Conservation (phyloP, 179 eudicot species). For the Sideroxylon spinosum region DNA sequence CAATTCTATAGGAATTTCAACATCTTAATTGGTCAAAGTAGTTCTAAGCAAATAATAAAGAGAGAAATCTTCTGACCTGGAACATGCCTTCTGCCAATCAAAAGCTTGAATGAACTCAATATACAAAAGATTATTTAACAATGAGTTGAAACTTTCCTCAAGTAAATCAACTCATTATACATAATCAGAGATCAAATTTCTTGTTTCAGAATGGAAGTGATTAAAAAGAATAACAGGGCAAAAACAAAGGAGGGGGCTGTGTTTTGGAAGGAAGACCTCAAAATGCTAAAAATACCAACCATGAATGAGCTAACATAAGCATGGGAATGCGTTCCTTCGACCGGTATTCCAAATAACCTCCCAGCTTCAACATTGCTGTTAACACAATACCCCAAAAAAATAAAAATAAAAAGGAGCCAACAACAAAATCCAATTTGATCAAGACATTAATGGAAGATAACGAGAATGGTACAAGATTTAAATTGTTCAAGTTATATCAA, state of each 20-base stretch:
- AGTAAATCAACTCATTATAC: conserved; percentile 1
- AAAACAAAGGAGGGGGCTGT: neutral
- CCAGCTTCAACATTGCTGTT: conserved; percentile 96
- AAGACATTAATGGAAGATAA: neutral
- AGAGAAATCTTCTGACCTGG: neutral
- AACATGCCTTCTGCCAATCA: neutral
- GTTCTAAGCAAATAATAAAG: neutral
- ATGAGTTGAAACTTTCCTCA: neutral
- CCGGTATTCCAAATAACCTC: conserved; percentile 92
- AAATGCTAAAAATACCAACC: conserved; percentile 39
- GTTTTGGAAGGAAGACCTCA: neutral
- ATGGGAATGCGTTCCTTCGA: conserved; percentile 95
- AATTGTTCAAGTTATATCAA: neutral
- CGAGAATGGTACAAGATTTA: neutral
- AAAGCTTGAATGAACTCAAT: neutral
- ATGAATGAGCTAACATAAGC: conserved; percentile 98
- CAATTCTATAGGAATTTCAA: neutral
- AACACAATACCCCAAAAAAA: too few species aligned
- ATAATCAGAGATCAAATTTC: neutral
- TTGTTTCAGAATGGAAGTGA: conserved; percentile 1
- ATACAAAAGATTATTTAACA: too few species aligned
- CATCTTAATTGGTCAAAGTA: neutral
- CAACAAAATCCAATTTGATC: neutral
- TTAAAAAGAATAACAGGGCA: neutral
- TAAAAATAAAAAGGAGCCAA: neutral